Evolutionary conservation across 2,329 filamentous ascomycete species (phyloP).

Genomic region (Pseudogymnoascus sp.): DNA sequence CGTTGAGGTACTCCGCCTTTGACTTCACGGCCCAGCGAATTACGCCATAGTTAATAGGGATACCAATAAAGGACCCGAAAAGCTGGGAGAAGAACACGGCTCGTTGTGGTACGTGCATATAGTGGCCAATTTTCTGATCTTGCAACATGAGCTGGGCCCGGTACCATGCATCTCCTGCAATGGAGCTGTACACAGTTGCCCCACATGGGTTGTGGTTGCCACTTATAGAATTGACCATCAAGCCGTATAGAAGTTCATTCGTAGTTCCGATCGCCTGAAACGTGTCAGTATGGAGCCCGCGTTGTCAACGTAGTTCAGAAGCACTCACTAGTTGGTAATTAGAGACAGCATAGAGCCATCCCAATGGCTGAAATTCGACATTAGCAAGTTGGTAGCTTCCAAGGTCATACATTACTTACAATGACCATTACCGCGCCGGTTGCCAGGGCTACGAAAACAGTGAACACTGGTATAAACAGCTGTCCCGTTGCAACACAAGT

Average conservation of each 20-base stretch:
- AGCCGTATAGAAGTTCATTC: constrained; percentile 53
- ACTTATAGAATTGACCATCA: constrained; percentile 47
- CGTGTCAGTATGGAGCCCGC: not conserved
- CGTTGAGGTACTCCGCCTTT: constrained; percentile 49
- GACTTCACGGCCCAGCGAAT: constrained; percentile 52
- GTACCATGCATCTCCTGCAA: constrained; percentile 57
- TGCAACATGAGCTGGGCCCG: constrained; percentile 51
- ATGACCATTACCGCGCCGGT: constrained; percentile 50
- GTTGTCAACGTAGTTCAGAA: not conserved
- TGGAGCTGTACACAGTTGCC: constrained; percentile 49
- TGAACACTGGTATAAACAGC: constrained; percentile 54
- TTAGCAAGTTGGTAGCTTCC: not conserved
- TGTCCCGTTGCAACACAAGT: constrained; percentile 43
- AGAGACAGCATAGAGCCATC: constrained; percentile 53
- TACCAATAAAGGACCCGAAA: constrained; percentile 50
- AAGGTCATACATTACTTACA: not conserved
- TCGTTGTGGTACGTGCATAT: constrained; percentile 54
- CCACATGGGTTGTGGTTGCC: constrained; percentile 50
- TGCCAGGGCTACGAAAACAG: constrained; percentile 48
- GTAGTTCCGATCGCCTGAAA: constrained; percentile 47
- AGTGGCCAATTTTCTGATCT: constrained; percentile 58
- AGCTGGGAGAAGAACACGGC: constrained; percentile 55
- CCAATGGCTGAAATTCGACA: constrained; percentile 35
- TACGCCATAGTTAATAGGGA: constrained; percentile 55
- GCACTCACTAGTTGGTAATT: constrained; percentile 38